Conservation (phyloP, 78 protist genomes). For the Goniomonas avonlea region DNA sequence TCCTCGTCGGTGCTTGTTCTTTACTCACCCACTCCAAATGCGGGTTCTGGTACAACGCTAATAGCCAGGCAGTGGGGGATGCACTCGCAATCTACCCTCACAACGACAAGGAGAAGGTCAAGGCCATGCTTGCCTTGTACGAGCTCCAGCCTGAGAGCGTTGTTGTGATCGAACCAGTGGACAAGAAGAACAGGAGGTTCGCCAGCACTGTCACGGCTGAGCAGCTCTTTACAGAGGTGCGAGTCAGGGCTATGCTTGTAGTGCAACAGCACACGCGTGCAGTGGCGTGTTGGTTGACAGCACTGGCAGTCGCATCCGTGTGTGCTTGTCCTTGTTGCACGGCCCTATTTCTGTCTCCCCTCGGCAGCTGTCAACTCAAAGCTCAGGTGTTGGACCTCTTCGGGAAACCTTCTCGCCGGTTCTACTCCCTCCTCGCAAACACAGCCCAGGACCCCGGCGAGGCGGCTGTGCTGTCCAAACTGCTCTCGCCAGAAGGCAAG, state of each 20-base stretch:
- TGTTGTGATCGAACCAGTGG: not conserved
- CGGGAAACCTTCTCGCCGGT: slow-evolving; percentile 35
- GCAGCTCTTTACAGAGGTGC: not conserved
- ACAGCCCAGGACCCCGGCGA: slow-evolving; percentile 29
- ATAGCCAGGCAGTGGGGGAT: slow-evolving; percentile 57
- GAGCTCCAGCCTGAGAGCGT: slow-evolving; percentile 24
- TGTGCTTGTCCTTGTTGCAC: not conserved
- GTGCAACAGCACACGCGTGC: not conserved
- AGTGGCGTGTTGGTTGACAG: not conserved
- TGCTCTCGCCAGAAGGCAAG: slow-evolving; percentile 35
- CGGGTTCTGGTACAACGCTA: slow-evolving; percentile 13
- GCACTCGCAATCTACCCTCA: slow-evolving; percentile 59
- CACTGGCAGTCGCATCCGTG: not conserved
- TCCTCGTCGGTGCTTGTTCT: not conserved
- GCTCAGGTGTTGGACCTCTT: slow-evolving; percentile 32
- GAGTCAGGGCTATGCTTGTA: not conserved
- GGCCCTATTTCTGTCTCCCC: too few relatives aligned
- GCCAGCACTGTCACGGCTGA: slow-evolving; percentile 20
- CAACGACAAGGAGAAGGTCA: slow-evolving; percentile 36
- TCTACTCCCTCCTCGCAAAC: slow-evolving; percentile 28
- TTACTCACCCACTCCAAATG: not conserved
- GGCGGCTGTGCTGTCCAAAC: not conserved
- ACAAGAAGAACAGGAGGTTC: not conserved
- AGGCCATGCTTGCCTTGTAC: slow-evolving; percentile 35
- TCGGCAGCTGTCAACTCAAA: slow-evolving; percentile 24